phyloP scores from a whole-genome alignment of 1,139 yeast genomes.

The Kurtzmaniella quercitrusa region DNA sequence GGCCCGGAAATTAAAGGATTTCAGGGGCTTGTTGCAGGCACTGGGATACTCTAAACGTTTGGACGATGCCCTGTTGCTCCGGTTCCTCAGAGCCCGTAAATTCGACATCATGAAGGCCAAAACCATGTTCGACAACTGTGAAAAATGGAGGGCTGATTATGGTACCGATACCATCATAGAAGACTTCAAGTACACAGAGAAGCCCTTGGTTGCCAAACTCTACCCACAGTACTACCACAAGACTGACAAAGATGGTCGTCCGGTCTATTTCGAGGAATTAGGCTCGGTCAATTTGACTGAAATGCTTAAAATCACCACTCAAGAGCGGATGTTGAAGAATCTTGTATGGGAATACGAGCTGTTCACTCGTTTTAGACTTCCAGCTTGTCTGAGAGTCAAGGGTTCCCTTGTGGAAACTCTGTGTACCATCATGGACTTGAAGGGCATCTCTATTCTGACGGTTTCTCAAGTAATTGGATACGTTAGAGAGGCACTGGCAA shows the following conservation, averaged over 20 bases:
- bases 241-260: conserved; percentile 95
- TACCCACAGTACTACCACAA: conserved; percentile 98
- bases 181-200: conserved; percentile 88
- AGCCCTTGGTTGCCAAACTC: conserved; percentile 79
- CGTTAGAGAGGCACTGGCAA: conserved; percentile 86
- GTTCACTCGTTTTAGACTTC: conserved; percentile 75
- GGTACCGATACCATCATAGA: conserved; percentile 82
- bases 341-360: conserved; percentile 97
- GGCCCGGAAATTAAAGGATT: conserved; percentile 49
- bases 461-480: conserved; percentile 84
- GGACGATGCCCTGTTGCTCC: conserved; percentile 84
- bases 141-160: conserved; percentile 83
- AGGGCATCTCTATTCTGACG: conserved; percentile 82
- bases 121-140: conserved; percentile 83
- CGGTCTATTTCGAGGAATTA: conserved; percentile 88
- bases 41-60: conserved; percentile 70
- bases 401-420: conserved; percentile 87
- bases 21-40: conserved; percentile 55
- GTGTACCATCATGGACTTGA: conserved; percentile 91
- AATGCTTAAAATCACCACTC: conserved; percentile 90
- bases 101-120: conserved; percentile 77
- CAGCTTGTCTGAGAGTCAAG: conserved; percentile 87
- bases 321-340: conserved; percentile 93
- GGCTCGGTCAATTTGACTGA: conserved; percentile 86
- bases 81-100: conserved; percentile 94